Percentiles rank a stretch among this genome's conserved stretches.
These are phyloP conservation scores for Alternaria consortialis DNA, from an alignment of 2,329 filamentous ascomycete genomes.

Conservation along the genomic window DNA sequence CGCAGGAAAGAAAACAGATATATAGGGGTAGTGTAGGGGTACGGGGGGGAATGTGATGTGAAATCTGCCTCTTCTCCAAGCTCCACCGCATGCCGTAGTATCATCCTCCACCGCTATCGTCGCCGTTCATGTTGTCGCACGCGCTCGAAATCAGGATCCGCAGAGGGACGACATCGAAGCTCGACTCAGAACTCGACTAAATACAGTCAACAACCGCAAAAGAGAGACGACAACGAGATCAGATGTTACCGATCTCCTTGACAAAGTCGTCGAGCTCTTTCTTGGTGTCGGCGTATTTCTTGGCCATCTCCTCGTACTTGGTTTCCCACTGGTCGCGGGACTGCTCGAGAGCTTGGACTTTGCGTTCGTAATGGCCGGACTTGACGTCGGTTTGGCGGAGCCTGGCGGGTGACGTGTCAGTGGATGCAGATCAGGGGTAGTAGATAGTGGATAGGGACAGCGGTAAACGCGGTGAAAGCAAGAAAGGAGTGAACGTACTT, in stretches of 20 bases:
- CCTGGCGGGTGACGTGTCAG: slow-evolving; percentile 60
- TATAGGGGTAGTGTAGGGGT: slow-evolving; percentile 33
- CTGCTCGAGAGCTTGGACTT: slow-evolving; percentile 94
- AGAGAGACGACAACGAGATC: slow-evolving; percentile 52
- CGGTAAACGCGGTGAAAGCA: neutral
- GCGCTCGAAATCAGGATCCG: slow-evolving; percentile 30
- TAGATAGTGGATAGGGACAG: neutral
- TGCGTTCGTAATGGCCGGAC: slow-evolving; percentile 98
- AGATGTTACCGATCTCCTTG: slow-evolving; percentile 92
- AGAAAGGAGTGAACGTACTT: slow-evolving; percentile 73
- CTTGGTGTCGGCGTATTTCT: slow-evolving; percentile 84
- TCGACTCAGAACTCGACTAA: slow-evolving; percentile 37
- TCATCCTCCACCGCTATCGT: slow-evolving; percentile 13
- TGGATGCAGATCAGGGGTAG: slow-evolving; percentile 16
- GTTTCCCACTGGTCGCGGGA: slow-evolving; percentile 93
- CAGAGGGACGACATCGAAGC: slow-evolving; percentile 21
- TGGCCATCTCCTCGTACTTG: slow-evolving; percentile 97
- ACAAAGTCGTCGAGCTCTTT: slow-evolving; percentile 94
- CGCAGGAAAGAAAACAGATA: slow-evolving; percentile 37
- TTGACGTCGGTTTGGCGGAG: slow-evolving; percentile 99
- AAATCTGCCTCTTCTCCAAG: slow-evolving; percentile 24
- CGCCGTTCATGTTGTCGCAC: slow-evolving; percentile 8
- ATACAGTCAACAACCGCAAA: slow-evolving; percentile 44
- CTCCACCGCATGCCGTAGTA: slow-evolving; percentile 19
- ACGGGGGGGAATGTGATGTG: slow-evolving; percentile 21